Evolutionary conservation across 2,329 filamentous ascomycete genomes (phyloP), one percentile per base, ranked within the genome.

Genomic region (Colletotrichum cordylinicola): DNA sequence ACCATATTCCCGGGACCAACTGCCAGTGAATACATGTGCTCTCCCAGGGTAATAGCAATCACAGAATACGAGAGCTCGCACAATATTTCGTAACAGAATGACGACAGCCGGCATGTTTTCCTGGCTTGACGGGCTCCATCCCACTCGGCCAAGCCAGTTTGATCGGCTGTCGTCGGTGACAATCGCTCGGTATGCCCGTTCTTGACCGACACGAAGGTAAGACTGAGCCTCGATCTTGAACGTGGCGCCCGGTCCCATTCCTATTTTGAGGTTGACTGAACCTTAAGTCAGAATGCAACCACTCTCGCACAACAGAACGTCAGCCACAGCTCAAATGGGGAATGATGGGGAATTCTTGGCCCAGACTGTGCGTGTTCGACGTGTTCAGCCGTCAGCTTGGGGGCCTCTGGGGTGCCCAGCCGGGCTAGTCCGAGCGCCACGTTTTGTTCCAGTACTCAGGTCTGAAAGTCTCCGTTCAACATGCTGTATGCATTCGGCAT

Each of bases 381-480:
- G 67, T 60, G 52, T 31, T 21, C 56, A 65, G 35, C 31, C 52
- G 48, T 58, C 67, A 71, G 70, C 69, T 72, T 58, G 27, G 16
- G 56, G 35, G 39, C 10, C 27, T 48, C 39, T 37, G 21, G 65
- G 31, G n/a, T 18, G 67, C 55, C 67, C 33, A 21, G 67, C 21
- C 55, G 24, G 66, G 48, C 48, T 68, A 75, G 62, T 21, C 70
- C 31, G 29, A 18, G 67, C 70, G 73, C 70, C 70, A 75, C 64
- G 21, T 9, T n/a, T 48, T 21, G 39, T 48, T 24, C 16, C 43
- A 58, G 33, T 24, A 12, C 27, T 12, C 24, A 21, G 48, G 33
- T 70, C 21, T 61, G 69, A 73, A 75, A 73, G 64, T 68, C 64
- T 73, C 73, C 70, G 64, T 37, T 15, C 24, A 33, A 39, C 24